Evolutionary conservation across 2,329 filamentous ascomycete species (phyloP).

Genomic region (Stemphylium vesicarium): DNA sequence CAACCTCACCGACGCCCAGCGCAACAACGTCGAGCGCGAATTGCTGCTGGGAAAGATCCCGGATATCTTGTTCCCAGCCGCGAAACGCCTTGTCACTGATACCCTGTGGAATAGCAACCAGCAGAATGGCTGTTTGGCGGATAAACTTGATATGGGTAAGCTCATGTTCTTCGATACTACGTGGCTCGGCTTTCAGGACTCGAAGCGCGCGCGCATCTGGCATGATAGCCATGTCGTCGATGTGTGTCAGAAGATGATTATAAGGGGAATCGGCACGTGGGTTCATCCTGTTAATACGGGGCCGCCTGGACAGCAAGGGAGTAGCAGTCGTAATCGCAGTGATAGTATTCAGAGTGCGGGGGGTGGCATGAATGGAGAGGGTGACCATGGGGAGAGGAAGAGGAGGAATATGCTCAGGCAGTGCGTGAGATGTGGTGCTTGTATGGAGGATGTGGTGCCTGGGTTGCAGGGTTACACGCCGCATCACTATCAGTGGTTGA

Average conservation of each 20-base stretch:
- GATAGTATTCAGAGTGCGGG: constrained; percentile 28
- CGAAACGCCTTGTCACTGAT: constrained; percentile 56
- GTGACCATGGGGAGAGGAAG: constrained; percentile 4
- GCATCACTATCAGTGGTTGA: constrained; percentile 43
- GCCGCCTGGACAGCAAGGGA: constrained; percentile 2
- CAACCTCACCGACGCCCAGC: constrained; percentile 53
- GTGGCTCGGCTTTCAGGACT: constrained; percentile 70
- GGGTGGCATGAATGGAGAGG: constrained; percentile 4
- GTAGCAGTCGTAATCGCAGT: constrained; percentile 20
- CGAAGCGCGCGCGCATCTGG: constrained; percentile 64
- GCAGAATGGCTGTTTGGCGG: constrained; percentile 56
- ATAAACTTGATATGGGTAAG: constrained; percentile 67
- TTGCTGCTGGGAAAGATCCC: constrained; percentile 61
- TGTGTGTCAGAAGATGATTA: constrained; percentile 60
- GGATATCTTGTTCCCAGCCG: constrained; percentile 56
- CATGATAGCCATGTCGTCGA: constrained; percentile 66
- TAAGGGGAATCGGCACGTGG: constrained; percentile 39
- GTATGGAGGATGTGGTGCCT: constrained; percentile 54
- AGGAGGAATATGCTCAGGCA: constrained; percentile 42
- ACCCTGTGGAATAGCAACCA: constrained; percentile 46
- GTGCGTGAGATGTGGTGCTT: constrained; percentile 55
- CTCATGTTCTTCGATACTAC: constrained; percentile 76
- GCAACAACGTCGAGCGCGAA: constrained; percentile 59
- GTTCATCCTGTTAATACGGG: constrained; percentile 23
- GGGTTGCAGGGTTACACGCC: constrained; percentile 38